phyloP scores from a whole-genome alignment of 495 filamentous ascomycete species.

The Parathielavia hyrcaniae region DNA sequence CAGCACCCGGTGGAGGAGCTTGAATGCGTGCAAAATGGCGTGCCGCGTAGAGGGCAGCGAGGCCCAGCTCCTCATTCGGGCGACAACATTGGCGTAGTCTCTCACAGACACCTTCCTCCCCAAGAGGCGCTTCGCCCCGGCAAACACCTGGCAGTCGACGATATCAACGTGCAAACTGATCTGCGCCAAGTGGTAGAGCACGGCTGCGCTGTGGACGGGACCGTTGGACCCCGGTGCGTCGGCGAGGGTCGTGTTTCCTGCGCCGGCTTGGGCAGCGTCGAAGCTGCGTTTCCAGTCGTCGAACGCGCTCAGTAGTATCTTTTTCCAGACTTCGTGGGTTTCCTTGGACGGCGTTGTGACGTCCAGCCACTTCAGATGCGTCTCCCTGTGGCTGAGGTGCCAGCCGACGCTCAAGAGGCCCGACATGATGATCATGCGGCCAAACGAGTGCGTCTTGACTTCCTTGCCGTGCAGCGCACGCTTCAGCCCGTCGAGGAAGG shows the following conservation, averaged over 20 bases:
- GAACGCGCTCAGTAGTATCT: constrained; percentile 75
- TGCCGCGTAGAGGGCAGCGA: constrained; percentile 76
- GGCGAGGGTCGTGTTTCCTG: constrained; percentile 36
- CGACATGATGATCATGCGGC: constrained; percentile 90
- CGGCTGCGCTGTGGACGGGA: constrained; percentile 75
- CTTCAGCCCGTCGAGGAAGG: constrained; percentile 87
- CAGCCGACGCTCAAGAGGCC: constrained; percentile 88
- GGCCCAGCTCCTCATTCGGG: constrained; percentile 82
- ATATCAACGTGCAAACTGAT: constrained; percentile 94
- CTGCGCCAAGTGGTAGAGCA: constrained; percentile 88
- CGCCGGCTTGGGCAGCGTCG: constrained; percentile 58
- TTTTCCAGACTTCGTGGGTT: constrained; percentile 82
- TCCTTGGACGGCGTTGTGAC: constrained; percentile 63
- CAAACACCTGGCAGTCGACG: constrained; percentile 91
- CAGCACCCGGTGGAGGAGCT: constrained; percentile 74
- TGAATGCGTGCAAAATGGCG: constrained; percentile 85
- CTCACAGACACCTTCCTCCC: constrained; percentile 75
- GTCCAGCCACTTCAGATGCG: constrained; percentile 80
- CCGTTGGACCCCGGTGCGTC: constrained; percentile 56
- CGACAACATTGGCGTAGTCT: constrained; percentile 70
- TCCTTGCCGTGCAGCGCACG: constrained; percentile 79
- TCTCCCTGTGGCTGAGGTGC: constrained; percentile 93
- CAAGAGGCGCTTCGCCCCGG: constrained; percentile 72
- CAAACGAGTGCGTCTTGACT: constrained; percentile 88
- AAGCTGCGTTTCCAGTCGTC: constrained; percentile 93